phyloP scores from a whole-genome alignment of 2,329 filamentous ascomycete species.

The Claviceps sp. region DNA sequence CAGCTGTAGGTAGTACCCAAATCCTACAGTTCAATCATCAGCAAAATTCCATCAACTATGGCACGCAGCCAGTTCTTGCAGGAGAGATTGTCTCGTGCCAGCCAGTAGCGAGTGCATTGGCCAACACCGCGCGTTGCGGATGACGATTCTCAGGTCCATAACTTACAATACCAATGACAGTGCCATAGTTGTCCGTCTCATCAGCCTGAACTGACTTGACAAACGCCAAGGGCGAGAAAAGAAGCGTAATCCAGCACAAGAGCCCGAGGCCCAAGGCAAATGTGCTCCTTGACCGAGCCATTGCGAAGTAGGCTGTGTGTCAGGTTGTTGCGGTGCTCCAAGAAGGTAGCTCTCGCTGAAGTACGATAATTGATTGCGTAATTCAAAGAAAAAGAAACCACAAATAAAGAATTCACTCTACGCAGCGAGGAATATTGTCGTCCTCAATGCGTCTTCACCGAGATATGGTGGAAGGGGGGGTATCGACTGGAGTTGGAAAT shows the following conservation, averaged over 20 bases:
- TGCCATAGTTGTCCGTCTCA: slow-evolving; percentile 67
- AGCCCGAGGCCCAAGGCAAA: slow-evolving; percentile 74
- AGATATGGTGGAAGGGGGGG: slow-evolving; percentile 8
- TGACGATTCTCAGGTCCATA: neutral
- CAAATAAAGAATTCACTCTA: slow-evolving; percentile 11
- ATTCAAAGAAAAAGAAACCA: slow-evolving; percentile 11
- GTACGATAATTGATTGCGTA: slow-evolving; percentile 11
- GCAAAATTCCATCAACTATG: neutral
- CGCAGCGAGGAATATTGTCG: slow-evolving; percentile 14
- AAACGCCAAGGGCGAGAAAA: slow-evolving; percentile 79
- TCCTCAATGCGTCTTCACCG: slow-evolving; percentile 19
- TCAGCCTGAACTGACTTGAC: slow-evolving; percentile 63
- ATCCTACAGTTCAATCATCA: slow-evolving; percentile 33
- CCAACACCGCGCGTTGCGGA: neutral
- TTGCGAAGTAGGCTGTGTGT: slow-evolving; percentile 18
- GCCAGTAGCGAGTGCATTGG: neutral
- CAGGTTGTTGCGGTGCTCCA: slow-evolving; percentile 9
- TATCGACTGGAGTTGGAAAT: slow-evolving; percentile 16
- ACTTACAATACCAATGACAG: slow-evolving; percentile 80
- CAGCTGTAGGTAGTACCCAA: slow-evolving; percentile 81
- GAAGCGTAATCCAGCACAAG: slow-evolving; percentile 79
- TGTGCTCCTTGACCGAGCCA: slow-evolving; percentile 50
- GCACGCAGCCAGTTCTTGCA: neutral
- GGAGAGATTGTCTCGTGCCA: neutral
- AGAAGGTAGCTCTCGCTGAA: slow-evolving; percentile 1